Percentiles rank a stretch among this genome's conserved stretches.
phyloP scores from a whole-genome alignment of 1,139 yeast species.

The Saccharomyces pastorianus region DNA sequence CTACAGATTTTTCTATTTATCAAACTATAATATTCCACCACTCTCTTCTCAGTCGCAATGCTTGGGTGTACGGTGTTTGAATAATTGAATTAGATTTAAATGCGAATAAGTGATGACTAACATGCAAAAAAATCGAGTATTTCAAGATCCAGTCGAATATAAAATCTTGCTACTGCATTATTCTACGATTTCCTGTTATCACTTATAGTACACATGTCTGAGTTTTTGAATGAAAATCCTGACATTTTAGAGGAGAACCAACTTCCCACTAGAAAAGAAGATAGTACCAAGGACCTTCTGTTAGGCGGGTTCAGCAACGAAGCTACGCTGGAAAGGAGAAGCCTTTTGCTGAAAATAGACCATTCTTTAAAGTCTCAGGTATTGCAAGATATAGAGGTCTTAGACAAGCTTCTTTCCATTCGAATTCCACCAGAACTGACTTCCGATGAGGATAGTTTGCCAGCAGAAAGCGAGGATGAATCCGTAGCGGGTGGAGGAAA shows the following conservation, averaged over 20 bases:
- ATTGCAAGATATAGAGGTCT: slow-evolving; percentile 23
- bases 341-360: slow-evolving; percentile 22
- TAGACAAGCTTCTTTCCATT: slow-evolving; percentile 18
- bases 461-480: background rate
- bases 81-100: background rate
- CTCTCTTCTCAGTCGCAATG: background rate
- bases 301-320: slow-evolving; percentile 20
- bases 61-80: background rate
- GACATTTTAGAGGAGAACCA: slow-evolving; percentile 66
- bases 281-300: slow-evolving; percentile 17
- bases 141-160: background rate
- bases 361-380: slow-evolving; percentile 21
- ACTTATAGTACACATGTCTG: slow-evolving; percentile 34
- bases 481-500: slow-evolving; percentile 8
- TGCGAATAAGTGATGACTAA: background rate
- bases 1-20: background rate
- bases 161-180: background rate
- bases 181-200: background rate
- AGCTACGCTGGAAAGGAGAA: slow-evolving; percentile 21
- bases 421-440: slow-evolving; percentile 21
- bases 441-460: slow-evolving; percentile 12
- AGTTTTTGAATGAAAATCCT: slow-evolving; percentile 89
- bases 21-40: background rate
- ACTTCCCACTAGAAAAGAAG: slow-evolving; percentile 58
- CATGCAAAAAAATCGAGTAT: background rate